Conservation (phyloP, 2,329 filamentous ascomycete species). For the Arthrobotrys pseudoclavata region DNA sequence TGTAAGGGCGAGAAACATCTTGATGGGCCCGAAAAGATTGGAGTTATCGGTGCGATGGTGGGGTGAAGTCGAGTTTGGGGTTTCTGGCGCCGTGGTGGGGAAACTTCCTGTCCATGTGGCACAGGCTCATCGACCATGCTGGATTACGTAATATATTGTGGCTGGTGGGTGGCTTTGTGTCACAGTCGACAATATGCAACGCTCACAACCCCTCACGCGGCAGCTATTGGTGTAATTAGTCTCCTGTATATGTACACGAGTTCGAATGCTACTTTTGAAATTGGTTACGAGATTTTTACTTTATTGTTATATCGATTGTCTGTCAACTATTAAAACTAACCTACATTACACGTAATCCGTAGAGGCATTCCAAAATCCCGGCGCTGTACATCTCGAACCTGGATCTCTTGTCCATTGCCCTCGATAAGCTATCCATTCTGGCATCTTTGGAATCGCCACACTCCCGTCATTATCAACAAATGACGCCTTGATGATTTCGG, state of each 20-base stretch:
- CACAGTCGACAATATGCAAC: too few relatives aligned
- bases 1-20: slow-evolving; percentile 59
- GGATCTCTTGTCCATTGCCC: background rate
- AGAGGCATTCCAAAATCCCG: background rate
- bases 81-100: slow-evolving; percentile 13
- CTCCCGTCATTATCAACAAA: background rate
- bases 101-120: background rate
- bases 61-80: background rate
- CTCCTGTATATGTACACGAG: too few relatives aligned
- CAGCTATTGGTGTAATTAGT: too few relatives aligned
- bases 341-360: background rate
- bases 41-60: background rate
- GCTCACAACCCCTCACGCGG: background rate
- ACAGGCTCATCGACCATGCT: background rate
- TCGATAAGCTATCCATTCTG: background rate
- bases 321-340: too few relatives aligned
- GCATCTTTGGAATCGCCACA: background rate
- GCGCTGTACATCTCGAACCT: background rate
- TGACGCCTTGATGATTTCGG: background rate
- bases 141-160: background rate
- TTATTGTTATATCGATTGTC: too few relatives aligned
- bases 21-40: background rate
- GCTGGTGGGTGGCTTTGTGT: background rate
- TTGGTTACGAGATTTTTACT: too few relatives aligned
- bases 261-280: too few relatives aligned